Evolutionary conservation across 306 rosid species (phyloP), one percentile per base, ranked within the genome.

Genomic region (Sesbania bispinosa): DNA sequence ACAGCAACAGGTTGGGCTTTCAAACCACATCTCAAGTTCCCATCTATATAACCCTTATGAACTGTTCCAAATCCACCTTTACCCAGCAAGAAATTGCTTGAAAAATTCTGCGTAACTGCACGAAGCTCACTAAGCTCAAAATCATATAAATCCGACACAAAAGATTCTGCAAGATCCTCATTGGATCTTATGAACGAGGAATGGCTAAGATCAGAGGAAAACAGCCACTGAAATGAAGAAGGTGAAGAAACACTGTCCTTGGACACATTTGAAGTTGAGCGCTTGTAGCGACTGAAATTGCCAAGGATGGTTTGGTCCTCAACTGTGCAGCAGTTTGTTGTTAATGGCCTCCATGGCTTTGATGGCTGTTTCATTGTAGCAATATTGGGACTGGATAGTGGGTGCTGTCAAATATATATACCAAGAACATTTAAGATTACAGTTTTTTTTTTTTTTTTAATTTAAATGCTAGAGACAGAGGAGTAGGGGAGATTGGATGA

Each of bases 1-100:
- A 94, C 97, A 19, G 99, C 99, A 36, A 94, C 97, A 15, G 97
- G 86, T 62, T 94, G 97, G 26, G 96, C 82, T 84, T 84, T 94
- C 81, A 94, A 88, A 30, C 90, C 93, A 24, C 52, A 88, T 69
- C 96, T 77, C 38, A 94, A 75, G 13, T 75, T 82, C 4, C 88
- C 96, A 65, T 89, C 99, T 0, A 87, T n/a, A 42, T 94, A 94
- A 5, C 99, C 99, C 77, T 94, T 94, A 50, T 94, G 92, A 63
- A 94, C 97, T 0, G 86, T 84, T 46, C 99, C 99, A 35, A 94
- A 94, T 23, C 99, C 99, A 0, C 99, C 99, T 84, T 91, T 93
- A 3, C 99, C 99, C 33, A 94, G 60, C 88, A 94, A 80, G 81
- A 72, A 91, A 79, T 86, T 89, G 70, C 92, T 88, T 0, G 90